These are phyloP conservation scores for Colletotrichum echinochloae DNA, from an alignment of 2,329 filamentous ascomycete species.

Conservation along the genomic window DNA sequence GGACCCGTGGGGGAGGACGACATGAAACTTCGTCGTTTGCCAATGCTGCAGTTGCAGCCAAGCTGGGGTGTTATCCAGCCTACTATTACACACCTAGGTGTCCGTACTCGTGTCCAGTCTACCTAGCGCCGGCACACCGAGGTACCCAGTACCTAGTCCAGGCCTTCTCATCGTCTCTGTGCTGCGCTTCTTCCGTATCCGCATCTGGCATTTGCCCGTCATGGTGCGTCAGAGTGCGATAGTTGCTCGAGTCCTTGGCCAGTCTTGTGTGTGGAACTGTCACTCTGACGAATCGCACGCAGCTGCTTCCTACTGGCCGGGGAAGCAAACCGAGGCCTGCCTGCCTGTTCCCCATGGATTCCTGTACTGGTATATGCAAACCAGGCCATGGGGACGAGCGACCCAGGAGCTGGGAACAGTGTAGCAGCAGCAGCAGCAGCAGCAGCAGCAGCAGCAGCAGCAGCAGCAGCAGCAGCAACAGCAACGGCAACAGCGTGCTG, in stretches of 20 bases:
- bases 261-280: constrained; percentile 1
- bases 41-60: not conserved
- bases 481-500: no score
- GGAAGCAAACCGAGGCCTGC: constrained; percentile 30
- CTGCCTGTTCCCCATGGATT: constrained; percentile 20
- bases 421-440: no score
- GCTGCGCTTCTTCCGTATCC: not conserved
- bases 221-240: not conserved
- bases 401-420: constrained; percentile 10
- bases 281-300: not conserved
- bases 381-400: not conserved
- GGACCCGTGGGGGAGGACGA: not conserved
- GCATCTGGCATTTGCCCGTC: not conserved
- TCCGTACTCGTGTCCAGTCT: not conserved
- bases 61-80: not conserved
- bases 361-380: constrained; percentile 4
- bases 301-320: constrained; percentile 20
- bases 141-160: no score
- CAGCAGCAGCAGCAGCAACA: no score
- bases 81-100: no score
- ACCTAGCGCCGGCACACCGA: not conserved
- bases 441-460: no score
- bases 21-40: not conserved
- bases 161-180: not conserved
- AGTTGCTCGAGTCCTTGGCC: not conserved